phyloP scores from a whole-genome alignment of 73 alveolate genomes.

The Stentor roeselii region DNA sequence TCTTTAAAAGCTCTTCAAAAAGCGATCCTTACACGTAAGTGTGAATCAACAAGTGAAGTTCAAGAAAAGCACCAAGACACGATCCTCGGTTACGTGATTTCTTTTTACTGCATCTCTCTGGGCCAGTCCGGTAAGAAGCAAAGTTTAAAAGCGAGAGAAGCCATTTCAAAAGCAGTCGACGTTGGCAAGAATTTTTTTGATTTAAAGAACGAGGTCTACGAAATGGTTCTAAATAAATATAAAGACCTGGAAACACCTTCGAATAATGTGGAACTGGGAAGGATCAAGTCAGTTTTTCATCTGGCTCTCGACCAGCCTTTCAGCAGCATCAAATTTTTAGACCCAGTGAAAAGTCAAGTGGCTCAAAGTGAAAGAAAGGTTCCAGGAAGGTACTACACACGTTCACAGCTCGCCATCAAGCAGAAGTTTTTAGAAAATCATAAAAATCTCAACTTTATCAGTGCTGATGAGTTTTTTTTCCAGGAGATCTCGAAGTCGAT shows the following conservation, averaged over 20 bases:
- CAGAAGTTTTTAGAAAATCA: background rate
- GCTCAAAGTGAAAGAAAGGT: too few species aligned
- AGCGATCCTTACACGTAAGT: background rate
- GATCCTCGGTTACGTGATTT: background rate
- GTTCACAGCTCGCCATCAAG: background rate
- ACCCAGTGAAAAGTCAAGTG: too few species aligned
- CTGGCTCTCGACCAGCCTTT: too few species aligned
- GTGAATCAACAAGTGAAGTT: background rate
- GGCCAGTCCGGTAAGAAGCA: background rate
- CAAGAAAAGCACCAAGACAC: background rate
- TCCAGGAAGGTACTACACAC: slow-evolving; percentile 3
- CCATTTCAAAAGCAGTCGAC: background rate
- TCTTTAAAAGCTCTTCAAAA: background rate
- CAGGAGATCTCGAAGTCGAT: background rate
- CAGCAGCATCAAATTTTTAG: too few species aligned
- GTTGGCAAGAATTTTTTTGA: background rate
- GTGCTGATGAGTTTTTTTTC: slow-evolving; percentile 8
- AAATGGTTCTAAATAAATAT: too few species aligned
- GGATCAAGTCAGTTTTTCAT: too few species aligned
- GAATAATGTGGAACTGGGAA: too few species aligned
- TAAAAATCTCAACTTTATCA: background rate
- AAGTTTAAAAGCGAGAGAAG: background rate
- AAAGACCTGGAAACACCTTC: too few species aligned
- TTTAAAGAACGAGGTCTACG: background rate
- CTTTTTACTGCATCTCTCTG: background rate